These are phyloP conservation scores for Spizellomyces sp. DNA, from an alignment of 192 early-diverging fungal species.

Conservation along the genomic window DNA sequence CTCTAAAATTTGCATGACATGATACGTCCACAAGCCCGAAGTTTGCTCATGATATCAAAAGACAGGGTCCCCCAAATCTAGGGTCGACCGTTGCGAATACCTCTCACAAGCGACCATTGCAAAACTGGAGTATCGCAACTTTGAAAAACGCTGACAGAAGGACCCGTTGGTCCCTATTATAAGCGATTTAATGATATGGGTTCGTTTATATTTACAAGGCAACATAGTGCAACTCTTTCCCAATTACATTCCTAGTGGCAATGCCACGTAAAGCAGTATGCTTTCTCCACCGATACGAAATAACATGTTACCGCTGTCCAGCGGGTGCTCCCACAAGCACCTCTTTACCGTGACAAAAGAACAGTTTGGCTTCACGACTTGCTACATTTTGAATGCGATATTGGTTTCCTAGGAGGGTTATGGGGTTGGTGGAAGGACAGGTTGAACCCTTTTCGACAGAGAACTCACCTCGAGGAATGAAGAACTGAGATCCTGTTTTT, in stretches of 20 bases:
- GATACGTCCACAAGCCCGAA: too few species aligned
- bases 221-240: too few species aligned
- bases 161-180: too few species aligned
- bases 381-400: slow-evolving; percentile 38
- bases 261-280: too few species aligned
- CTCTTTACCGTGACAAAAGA: slow-evolving; percentile 44
- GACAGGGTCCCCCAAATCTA: slow-evolving; percentile 29
- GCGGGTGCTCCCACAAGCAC: neutral
- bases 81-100: neutral
- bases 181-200: too few species aligned
- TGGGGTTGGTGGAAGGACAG: neutral
- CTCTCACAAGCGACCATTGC: neutral
- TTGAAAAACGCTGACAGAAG: neutral
- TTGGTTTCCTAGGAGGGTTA: slow-evolving; percentile 36
- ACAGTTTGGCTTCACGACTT: slow-evolving; percentile 36
- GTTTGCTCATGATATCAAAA: too few species aligned
- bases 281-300: too few species aligned
- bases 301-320: neutral
- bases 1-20: too few species aligned
- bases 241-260: too few species aligned
- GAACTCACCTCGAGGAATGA: slow-evolving; percentile 55
- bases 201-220: too few species aligned
- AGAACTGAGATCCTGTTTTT: slow-evolving; percentile 41
- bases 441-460: neutral
- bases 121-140: neutral